A percentile compares a stretch with the other conserved stretches of the same genome.
These are phyloP conservation scores for Aulographum hederae DNA, from an alignment of 2,329 filamentous ascomycete species.

Conservation along the genomic window DNA sequence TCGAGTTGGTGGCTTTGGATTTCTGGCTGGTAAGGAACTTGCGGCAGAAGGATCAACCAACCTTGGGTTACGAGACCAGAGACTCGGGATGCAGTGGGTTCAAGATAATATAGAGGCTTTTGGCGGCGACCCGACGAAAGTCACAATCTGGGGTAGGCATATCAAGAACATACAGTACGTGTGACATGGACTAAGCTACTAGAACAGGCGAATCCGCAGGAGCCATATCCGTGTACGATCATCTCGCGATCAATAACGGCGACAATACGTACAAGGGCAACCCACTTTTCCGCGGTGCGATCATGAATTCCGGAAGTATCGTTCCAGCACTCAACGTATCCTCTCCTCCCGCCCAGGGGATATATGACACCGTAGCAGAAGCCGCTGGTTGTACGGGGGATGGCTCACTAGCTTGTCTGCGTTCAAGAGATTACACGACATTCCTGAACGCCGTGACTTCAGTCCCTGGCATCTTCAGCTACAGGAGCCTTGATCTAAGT, in stretches of 20 bases:
- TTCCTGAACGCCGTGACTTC: constrained; percentile 48
- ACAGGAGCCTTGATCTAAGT: constrained; percentile 49
- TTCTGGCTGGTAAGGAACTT: constrained; percentile 51
- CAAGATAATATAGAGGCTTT: constrained; percentile 61
- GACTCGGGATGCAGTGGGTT: constrained; percentile 56
- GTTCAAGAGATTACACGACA: constrained; percentile 23
- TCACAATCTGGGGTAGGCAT: constrained; percentile 64
- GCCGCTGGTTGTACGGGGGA: constrained; percentile 25
- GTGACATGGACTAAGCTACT: too few species aligned
- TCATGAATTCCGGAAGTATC: constrained; percentile 61
- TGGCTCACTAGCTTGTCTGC: constrained; percentile 28
- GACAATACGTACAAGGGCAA: constrained; percentile 58
- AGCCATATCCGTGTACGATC: constrained; percentile 37
- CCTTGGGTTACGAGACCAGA: constrained; percentile 54
- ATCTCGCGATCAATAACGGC: constrained; percentile 57
- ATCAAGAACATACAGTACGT: too few species aligned
- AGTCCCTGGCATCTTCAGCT: constrained; percentile 49
- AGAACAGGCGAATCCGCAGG: not conserved
- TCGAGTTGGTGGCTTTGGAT: constrained; percentile 56
- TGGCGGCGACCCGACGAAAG: constrained; percentile 57
- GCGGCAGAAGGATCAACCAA: constrained; percentile 50
- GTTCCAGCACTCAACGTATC: constrained; percentile 31
- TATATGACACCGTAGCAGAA: constrained; percentile 26
- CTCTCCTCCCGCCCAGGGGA: constrained; percentile 34
- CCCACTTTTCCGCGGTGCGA: constrained; percentile 54